These are phyloP conservation scores for Spergularia bocconei DNA, from an alignment of 148 eudicot species.

Conservation along the genomic window DNA sequence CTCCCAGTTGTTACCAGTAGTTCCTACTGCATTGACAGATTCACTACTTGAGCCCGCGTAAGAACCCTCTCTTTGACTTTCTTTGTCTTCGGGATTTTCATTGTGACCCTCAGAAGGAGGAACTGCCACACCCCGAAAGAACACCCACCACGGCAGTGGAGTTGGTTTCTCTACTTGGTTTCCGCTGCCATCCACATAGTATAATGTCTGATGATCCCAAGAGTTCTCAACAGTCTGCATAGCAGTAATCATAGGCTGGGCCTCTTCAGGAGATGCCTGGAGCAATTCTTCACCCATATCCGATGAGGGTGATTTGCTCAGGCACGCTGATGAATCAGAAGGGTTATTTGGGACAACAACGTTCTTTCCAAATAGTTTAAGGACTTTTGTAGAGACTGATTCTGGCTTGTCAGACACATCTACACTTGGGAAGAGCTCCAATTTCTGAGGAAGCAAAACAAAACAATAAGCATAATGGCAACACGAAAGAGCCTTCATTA, in stretches of 20 bases:
- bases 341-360: conserved; percentile 42
- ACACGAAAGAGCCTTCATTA: background rate
- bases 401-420: conserved; percentile 30
- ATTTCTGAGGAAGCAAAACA: conserved; percentile 40
- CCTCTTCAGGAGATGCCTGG: conserved; percentile 17
- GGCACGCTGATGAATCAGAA: conserved; percentile 18
- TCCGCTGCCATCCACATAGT: conserved; percentile 22
- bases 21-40: conserved; percentile 29
- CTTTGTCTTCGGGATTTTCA: conserved; percentile 29
- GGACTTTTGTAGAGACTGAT: conserved; percentile 35
- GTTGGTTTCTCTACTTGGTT: conserved; percentile 30
- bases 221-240: conserved; percentile 19
- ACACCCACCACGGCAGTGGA: conserved; percentile 41
- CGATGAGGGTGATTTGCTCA: conserved; percentile 23
- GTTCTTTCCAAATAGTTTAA: conserved; percentile 84
- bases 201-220: conserved; percentile 14
- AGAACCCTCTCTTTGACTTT: conserved; percentile 40
- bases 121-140: conserved; percentile 34
- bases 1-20: conserved; percentile 31
- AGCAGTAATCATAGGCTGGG: conserved; percentile 1
- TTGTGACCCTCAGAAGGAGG: conserved; percentile 22
- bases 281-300: conserved; percentile 25
- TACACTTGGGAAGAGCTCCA: conserved; percentile 44
- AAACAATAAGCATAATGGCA: conserved; percentile 2
- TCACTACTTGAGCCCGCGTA: conserved; percentile 41